A percentile compares a stretch with the other conserved stretches of the same genome.
phyloP scores from a whole-genome alignment of 441 rosid genomes.

The Metrosideros polymorpha region DNA sequence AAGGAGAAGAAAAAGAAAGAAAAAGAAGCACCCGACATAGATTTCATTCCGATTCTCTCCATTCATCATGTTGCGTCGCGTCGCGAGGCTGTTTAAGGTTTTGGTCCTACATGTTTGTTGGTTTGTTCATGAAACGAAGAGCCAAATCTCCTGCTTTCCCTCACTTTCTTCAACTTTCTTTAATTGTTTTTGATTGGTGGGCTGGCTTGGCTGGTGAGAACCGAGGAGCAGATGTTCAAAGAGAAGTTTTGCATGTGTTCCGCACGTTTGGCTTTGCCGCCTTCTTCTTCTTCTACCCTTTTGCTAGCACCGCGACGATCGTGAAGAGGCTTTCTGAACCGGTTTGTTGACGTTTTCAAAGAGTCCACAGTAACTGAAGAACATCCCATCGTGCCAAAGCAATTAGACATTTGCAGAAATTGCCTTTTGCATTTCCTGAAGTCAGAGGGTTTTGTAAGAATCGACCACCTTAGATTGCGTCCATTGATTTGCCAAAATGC shows the following conservation, averaged over 20 bases:
- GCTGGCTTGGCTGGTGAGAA: not conserved
- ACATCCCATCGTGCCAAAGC: not conserved
- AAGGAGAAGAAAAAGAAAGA: not conserved
- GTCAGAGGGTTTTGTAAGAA: not conserved
- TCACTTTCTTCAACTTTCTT: not conserved
- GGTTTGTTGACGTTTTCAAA: not conserved
- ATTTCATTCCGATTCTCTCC: not conserved
- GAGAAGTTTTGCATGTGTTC: not conserved
- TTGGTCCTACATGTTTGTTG: not conserved
- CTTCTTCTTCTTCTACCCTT: not conserved
- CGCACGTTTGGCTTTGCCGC: not conserved
- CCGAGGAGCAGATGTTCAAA: not conserved
- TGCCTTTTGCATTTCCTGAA: not conserved
- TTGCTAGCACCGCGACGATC: not conserved
- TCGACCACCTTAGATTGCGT: not conserved
- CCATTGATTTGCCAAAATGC: not conserved
- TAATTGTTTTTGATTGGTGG: not conserved
- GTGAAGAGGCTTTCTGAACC: not conserved
- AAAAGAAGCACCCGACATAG: not conserved
- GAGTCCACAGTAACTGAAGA: not conserved
- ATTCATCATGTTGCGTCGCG: not conserved
- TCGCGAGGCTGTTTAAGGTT: not conserved
- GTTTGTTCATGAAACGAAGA: not conserved
- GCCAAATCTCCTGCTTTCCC: not conserved
- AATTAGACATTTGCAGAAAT: not conserved